Evolutionary conservation across 2,329 filamentous ascomycete genomes (phyloP).

Genomic region (Pseudogymnoascus sp.): DNA sequence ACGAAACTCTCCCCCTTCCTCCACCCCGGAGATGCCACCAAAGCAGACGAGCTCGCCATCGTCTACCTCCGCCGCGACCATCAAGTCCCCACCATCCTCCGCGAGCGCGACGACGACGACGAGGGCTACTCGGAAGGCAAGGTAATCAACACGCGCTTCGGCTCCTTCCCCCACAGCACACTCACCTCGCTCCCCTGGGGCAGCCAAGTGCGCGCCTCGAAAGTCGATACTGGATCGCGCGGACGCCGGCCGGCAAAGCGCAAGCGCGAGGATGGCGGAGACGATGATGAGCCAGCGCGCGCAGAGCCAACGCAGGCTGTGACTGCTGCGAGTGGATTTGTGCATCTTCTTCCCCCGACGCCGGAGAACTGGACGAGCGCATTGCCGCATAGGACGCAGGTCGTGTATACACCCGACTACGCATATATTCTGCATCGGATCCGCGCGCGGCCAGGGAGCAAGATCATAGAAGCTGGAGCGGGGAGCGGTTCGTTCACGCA

Average conservation of each 20-base stretch:
- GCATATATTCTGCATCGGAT: slow-evolving; percentile 77
- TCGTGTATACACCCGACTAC: slow-evolving; percentile 82
- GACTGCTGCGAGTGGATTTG: slow-evolving; percentile 61
- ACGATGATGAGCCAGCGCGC: slow-evolving; percentile 30
- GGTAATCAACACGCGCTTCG: slow-evolving; percentile 87
- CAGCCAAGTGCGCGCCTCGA: slow-evolving; percentile 81
- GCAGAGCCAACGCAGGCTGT: slow-evolving; percentile 42
- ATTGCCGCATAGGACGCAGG: slow-evolving; percentile 74
- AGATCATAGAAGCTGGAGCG: slow-evolving; percentile 73
- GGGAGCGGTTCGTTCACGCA: slow-evolving; percentile 83
- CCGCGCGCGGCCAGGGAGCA: slow-evolving; percentile 64
- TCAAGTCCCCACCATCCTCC: slow-evolving; percentile 68
- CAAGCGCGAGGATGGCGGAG: slow-evolving; percentile 34
- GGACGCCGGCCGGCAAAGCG: slow-evolving; percentile 55
- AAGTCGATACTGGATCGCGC: slow-evolving; percentile 85
- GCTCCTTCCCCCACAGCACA: slow-evolving; percentile 78
- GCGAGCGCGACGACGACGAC: slow-evolving; percentile 53
- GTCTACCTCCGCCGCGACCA: slow-evolving; percentile 85
- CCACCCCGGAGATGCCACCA: slow-evolving; percentile 57
- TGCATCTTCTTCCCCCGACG: slow-evolving; percentile 71
- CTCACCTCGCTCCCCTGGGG: slow-evolving; percentile 80
- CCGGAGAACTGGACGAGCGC: slow-evolving; percentile 78
- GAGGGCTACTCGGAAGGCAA: slow-evolving; percentile 71
- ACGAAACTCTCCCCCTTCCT: slow-evolving; percentile 67
- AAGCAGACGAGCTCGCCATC: slow-evolving; percentile 65